Base-by-base conservation (phyloP, 2,329 filamentous ascomycete species). In the Thelonectria discophora region DNA sequence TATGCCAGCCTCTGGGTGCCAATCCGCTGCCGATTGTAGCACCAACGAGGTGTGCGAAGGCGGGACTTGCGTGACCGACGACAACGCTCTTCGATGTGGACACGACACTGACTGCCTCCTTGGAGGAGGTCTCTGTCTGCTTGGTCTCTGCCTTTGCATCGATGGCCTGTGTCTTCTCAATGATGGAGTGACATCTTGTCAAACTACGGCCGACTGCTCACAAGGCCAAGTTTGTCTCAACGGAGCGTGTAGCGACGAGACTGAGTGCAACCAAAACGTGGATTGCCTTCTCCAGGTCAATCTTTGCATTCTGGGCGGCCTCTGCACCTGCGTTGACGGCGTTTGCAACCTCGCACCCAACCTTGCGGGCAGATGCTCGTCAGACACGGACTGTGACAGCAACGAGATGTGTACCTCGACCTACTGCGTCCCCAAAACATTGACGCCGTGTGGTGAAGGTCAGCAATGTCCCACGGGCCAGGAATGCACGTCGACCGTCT, bases 101-200 rank as follows among this genome's bases (percentile, higher is more conserved):
- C 45, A 49, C n/a, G 20, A 59, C 21, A 53, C 20, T 6, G 57
- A 59, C 32, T 59, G 57, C 40, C 8, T 53, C 9, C 13, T 45
- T 15, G 47, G 50, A 11, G 40, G 17, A 5, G 57, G 57, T 0
- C 45, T 59, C 7, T 59, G 57, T 18, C 37, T 34, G 2, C 47
- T 59, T 20, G 52, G 52, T 12, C 57, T 59, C 11, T 59, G 57
- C 13, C 0, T 50, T 6, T 59, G 57, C 10, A 24, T n/a, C 7
- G 52, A 55, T 7, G 50, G 57, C 12, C 8, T 54, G 5, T 59
- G 57, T 20, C 13, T 17, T 1, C 45, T 59, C 11, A 21, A 49
- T 3, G 10, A 42, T 2, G 50, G 34, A 10, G 37, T 59, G 8
- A 11, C 52, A 7, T 42, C 27, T 3, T 59, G 57, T 8, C 17